Evolutionary conservation across 371 early-diverging fungal species (phyloP).

Genomic region (Cladochytrium tenue): DNA sequence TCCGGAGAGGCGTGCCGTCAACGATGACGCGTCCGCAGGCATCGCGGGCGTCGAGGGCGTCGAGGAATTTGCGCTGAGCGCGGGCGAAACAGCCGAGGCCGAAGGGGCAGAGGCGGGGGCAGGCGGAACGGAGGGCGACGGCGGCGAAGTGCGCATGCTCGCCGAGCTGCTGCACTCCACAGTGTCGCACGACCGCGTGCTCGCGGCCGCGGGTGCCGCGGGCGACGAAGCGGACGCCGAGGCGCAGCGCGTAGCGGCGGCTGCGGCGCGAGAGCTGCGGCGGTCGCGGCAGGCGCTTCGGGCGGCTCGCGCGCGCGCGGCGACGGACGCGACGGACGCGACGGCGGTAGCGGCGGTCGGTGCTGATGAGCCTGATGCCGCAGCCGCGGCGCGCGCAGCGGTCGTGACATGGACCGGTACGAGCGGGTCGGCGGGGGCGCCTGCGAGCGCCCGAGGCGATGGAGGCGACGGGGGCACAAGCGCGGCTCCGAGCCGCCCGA

Average conservation of each 20-base stretch:
- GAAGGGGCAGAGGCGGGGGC: neutral
- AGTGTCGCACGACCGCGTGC: slow-evolving; percentile 71
- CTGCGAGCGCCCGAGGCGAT: neutral
- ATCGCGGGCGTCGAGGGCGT: too few species aligned
- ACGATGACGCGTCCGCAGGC: too few species aligned
- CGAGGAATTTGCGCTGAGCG: too few species aligned
- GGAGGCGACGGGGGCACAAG: neutral
- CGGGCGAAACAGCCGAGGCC: too few species aligned
- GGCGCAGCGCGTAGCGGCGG: slow-evolving; percentile 61
- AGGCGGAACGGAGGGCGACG: slow-evolving; percentile 13
- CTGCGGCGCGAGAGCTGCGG: slow-evolving; percentile 51
- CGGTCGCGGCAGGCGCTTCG: slow-evolving; percentile 30
- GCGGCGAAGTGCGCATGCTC: slow-evolving; percentile 15
- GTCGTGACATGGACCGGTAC: slow-evolving; percentile 60
- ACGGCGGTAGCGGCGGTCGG: too few species aligned
- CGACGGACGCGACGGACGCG: slow-evolving; percentile 1
- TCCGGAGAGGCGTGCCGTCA: too few species aligned
- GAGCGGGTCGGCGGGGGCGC: slow-evolving; percentile 58
- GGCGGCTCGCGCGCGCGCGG: slow-evolving; percentile 19
- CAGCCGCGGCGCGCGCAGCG: slow-evolving; percentile 28
- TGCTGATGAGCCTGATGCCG: too few species aligned
- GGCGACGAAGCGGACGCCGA: slow-evolving; percentile 65
- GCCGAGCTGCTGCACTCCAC: slow-evolving; percentile 8
- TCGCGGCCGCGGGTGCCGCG: slow-evolving; percentile 69
- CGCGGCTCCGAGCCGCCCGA: too few species aligned